Conservation (phyloP, 768 basidiomycete species). For the Sporobolomyces phaffii region DNA sequence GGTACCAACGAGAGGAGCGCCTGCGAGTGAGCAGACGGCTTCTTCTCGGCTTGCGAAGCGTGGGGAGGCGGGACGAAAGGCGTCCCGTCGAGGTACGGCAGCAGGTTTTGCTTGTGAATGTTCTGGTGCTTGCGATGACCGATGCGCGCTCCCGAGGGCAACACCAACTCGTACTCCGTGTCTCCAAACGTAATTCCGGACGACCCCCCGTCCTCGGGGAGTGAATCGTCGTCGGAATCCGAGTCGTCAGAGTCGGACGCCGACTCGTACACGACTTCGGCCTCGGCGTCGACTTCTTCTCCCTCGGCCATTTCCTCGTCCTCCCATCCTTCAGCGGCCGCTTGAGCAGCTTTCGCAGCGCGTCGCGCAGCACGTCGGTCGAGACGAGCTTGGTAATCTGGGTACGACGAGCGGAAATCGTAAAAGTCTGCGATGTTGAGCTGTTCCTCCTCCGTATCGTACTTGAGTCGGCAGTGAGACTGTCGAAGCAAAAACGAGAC, state of each 20-base stretch:
- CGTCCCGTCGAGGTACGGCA: constrained; percentile 33
- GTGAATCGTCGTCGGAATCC: constrained; percentile 45
- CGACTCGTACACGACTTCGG: constrained; percentile 51
- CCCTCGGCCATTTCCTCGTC: constrained; percentile 45
- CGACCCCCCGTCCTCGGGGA: constrained; percentile 44
- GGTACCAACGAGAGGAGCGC: constrained; percentile 41
- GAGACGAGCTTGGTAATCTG: constrained; percentile 49
- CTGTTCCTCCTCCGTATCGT: constrained; percentile 69
- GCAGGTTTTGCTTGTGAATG: constrained; percentile 71
- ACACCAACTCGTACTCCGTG: constrained; percentile 74
- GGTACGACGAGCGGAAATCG: constrained; percentile 79
- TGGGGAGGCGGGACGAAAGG: constrained; percentile 32
- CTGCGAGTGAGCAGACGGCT: constrained; percentile 45
- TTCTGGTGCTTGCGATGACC: constrained; percentile 80
- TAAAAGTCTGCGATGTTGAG: constrained; percentile 89
- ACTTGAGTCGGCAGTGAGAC: constrained; percentile 91
- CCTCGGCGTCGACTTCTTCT: constrained; percentile 43
- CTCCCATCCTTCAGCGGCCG: constrained; percentile 43
- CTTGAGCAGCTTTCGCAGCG: constrained; percentile 49
- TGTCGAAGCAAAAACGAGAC: background rate
- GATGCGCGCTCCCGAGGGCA: constrained; percentile 86
- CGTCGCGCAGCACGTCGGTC: constrained; percentile 42
- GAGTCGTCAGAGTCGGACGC: constrained; percentile 40
- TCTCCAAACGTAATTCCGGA: constrained; percentile 69
- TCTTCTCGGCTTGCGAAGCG: constrained; percentile 42